Evolutionary conservation across 2,329 filamentous ascomycete genomes (phyloP), one percentile per base, ranked within the genome.

Genomic region (Parastagonospora avenae): DNA sequence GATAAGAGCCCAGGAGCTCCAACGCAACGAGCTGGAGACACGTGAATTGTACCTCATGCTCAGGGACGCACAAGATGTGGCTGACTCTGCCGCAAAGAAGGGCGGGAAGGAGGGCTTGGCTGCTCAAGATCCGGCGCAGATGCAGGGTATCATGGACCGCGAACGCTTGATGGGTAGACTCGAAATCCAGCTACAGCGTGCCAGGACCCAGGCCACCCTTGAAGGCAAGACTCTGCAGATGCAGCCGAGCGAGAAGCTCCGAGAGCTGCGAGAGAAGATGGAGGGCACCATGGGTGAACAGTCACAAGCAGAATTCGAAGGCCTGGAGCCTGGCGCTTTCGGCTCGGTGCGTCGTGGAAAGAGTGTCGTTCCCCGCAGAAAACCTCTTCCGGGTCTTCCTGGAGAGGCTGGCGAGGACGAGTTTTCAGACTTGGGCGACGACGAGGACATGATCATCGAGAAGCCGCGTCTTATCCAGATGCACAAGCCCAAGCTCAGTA

Each of bases 21-120:
- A 97, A 75, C 85, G 94, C 45, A 96, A 96, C 67, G 94, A 99
- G 76, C 80, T 99, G 28, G 94, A 99, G 76, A 97, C 93, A 2
- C 84, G 94, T 77, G 94, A 99, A 75, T 79, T 99, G 16, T 99
- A 97, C 74, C 88, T 99, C 49, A 99, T 99, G 94, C 87, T 99
- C 58, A 87, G 93, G 54, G 94, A 99, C 75, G 93, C 94, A 32
- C 93, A 97, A 75, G 93, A 99, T 67, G 91, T 97, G 60, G 93
- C 93, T 39, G 92, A 92, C 19, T 92, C 93, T 3, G 90, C 91
- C 64, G 90, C 91, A n/a, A 82, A 85, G 69, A 85, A 83, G 62
- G 72, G 63, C 32, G 79, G 74, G 45, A 77, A 80, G 62, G 78
- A 78, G 35, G 79, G 75, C 48, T 76, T 86, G 33, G 81, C 74